These are phyloP conservation scores for Suillus decipiens DNA, from an alignment of 768 basidiomycete species.

Conservation along the genomic window DNA sequence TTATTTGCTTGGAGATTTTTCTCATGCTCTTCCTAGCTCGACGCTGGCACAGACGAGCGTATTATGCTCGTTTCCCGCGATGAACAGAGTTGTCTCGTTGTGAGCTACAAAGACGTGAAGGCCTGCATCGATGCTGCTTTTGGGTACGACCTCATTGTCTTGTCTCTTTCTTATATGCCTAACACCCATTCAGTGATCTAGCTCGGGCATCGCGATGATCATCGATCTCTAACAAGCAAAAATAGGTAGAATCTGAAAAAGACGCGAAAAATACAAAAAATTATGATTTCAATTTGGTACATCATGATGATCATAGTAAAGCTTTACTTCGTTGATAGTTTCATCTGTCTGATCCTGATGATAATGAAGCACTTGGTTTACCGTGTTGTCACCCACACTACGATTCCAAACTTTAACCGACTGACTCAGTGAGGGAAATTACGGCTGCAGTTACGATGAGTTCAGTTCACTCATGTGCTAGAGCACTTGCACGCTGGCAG, in stretches of 20 bases:
- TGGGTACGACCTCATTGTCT: slow-evolving; percentile 48
- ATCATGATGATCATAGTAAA: background rate
- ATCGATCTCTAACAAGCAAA: slow-evolving; percentile 31
- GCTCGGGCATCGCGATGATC: slow-evolving; percentile 27
- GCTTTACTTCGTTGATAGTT: background rate
- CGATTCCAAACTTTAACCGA: background rate
- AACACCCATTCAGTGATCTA: slow-evolving; percentile 45
- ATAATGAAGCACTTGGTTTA: background rate
- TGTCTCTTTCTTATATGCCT: background rate
- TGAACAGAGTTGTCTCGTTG: slow-evolving; percentile 94
- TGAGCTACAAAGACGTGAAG: slow-evolving; percentile 91
- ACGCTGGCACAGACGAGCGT: slow-evolving; percentile 90
- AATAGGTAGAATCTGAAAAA: slow-evolving; percentile 75
- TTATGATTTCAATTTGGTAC: background rate
- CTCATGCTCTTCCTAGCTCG: slow-evolving; percentile 55
- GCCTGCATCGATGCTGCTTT: slow-evolving; percentile 83
- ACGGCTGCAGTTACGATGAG: background rate
- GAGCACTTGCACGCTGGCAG: background rate
- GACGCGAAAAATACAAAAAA: slow-evolving; percentile 52
- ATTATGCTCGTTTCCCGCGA: slow-evolving; percentile 94
- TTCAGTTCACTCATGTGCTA: background rate
- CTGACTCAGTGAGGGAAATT: background rate
- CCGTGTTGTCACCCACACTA: background rate
- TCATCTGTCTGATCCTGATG: background rate
- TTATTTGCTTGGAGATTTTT: background rate